Evolutionary conservation across 2,329 filamentous ascomycete species (phyloP), one percentile per base, ranked within the genome.

Genomic region (Hypoxylon rubiginosum): DNA sequence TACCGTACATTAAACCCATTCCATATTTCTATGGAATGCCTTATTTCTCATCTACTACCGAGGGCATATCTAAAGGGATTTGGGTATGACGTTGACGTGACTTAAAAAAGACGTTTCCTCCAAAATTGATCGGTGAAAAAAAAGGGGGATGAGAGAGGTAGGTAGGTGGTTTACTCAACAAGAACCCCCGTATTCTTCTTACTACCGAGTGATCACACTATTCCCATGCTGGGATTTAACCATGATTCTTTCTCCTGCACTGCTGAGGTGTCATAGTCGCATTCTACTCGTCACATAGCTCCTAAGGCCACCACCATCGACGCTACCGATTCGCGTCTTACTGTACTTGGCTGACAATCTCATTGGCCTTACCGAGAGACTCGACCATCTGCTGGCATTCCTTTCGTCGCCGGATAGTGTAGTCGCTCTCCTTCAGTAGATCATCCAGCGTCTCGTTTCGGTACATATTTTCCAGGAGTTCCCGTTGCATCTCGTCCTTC

Each of bases 331-430:
- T 36, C 45, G 3, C 32, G 64, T 67, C 21, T 84, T 84, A 89
- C 84, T 89, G 87, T 61, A 91, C 89, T 79, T 91, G 88, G 81
- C 93, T 94, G 78, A 99, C 96, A 82, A 99, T 98, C 85, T 99
- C 96, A 80, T 90, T 96, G 62, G 96, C 96, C 80, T 92, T 91
- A 73, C 86, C 83, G 76, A 99, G 85, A 59, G 92, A 97, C 82
- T 99, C 96, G 55, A 99, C 96, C 96, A 99, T 99, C 82, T 97
- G 94, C 82, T 97, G 94, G 82, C 96, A 99, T 82, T 99, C 96
- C 86, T 99, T 99, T 79, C 96, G 88, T 80, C 96, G 88, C 75
- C 95, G 90, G 75, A 97, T 87, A 3, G 96, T 99, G 85, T 97
- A 98, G 80, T 99, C 96, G 78, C 93, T 97, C 83, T 99, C 96